Base-by-base conservation (phyloP, 2,329 filamentous ascomycete genomes). In the Botrytis sinoallii region DNA sequence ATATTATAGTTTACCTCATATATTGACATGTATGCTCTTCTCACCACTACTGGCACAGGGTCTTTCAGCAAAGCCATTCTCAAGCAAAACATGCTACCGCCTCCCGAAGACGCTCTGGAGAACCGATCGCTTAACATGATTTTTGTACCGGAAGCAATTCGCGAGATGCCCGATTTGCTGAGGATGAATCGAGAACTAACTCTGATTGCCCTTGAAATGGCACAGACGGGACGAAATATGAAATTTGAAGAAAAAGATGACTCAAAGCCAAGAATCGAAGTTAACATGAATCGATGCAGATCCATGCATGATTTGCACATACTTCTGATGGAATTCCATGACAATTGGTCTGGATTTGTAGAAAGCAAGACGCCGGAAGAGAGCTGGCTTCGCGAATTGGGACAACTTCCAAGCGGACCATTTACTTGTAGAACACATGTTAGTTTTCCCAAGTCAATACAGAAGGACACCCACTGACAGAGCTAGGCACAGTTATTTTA, bases 21-120 rank as follows among this genome's bases (percentile, higher is more conserved):
- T 72, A 84, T 89, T 63, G 88, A 89, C 76, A 81, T 88, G n/a
- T 85, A 88, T 75, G 86, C 86, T 22, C 83, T 88, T 46, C 78
- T 89, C 65, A 85, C 86, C 71, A 86, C 85, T 20, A 84, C 84
- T 60, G 86, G 87, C 4, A 83, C 80, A 0, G 86, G 87, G 66
- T 83, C 85, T 22, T 87, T 88, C 77, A 81, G 86, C 12, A 82
- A 82, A n/a, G 82, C 86, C 75, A 79, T 87, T 16, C 66, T 75
- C 44, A 82, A 84, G 68, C 81, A 85, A 74, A 83, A 85, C 74
- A 82, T 88, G 77, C 81, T 88, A 4, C 85, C 86, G 5, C 77
- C 83, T 9, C 75, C 82, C 29, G 79, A 77, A 46, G 25, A 16
- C 44, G 46, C 46, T 20, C 18, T 66, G 6, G 38, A 20, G 40